phyloP scores from a whole-genome alignment of 441 rosid genomes.

The Eruca vesicaria region DNA sequence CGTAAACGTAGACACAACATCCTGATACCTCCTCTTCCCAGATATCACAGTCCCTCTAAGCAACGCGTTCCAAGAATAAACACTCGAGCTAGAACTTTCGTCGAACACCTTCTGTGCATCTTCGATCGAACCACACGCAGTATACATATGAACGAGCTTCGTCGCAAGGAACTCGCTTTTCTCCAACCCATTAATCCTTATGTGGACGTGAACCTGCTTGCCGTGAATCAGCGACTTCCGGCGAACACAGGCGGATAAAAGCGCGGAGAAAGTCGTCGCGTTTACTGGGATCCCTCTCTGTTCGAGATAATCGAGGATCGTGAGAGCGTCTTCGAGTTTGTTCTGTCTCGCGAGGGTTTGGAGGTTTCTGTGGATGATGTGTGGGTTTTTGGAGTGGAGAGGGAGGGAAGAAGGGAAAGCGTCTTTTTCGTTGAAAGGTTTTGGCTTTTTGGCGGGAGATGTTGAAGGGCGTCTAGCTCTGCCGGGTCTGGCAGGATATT shows the following conservation, averaged over 20 bases:
- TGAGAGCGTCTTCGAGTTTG: constrained; percentile 74
- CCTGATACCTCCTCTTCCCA: constrained; percentile 56
- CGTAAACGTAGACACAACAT: constrained; percentile 56
- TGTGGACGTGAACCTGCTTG: constrained; percentile 60
- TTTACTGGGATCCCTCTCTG: constrained; percentile 80
- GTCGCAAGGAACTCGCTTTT: constrained; percentile 62
- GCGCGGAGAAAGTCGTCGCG: constrained; percentile 69
- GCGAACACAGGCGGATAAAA: constrained; percentile 75
- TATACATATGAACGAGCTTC: constrained; percentile 70
- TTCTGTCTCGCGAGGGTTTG: constrained; percentile 54
- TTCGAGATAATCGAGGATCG: constrained; percentile 69
- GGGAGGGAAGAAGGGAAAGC: constrained; percentile 73
- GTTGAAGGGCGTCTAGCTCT: constrained; percentile 22
- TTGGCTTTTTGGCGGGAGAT: constrained; percentile 25
- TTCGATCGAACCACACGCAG: constrained; percentile 62
- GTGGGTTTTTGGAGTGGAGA: constrained; percentile 60
- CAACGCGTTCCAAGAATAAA: constrained; percentile 79
- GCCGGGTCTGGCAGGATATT: constrained; percentile 19
- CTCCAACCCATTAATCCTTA: constrained; percentile 66
- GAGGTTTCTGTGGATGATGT: constrained; percentile 61
- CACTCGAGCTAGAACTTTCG: constrained; percentile 45
- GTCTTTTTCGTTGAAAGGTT: constrained; percentile 52
- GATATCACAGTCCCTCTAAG: constrained; percentile 77
- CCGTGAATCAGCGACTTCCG: constrained; percentile 54
- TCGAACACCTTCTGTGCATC: constrained; percentile 70